These are phyloP conservation scores for Lactifluus subvellereus DNA, from an alignment of 768 basidiomycete genomes.

Conservation along the genomic window DNA sequence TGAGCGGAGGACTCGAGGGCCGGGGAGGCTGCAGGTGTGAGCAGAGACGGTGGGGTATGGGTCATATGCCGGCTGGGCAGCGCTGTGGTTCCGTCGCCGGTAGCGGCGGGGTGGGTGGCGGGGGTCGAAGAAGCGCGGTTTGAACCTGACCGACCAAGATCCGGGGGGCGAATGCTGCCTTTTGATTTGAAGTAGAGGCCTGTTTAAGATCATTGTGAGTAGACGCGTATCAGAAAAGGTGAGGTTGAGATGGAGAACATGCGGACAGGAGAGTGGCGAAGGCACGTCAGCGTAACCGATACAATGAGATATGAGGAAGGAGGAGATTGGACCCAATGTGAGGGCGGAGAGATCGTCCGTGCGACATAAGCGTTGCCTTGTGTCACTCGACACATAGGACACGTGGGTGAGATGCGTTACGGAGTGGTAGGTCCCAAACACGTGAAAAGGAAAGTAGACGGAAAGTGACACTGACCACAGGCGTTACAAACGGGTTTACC, in stretches of 20 bases:
- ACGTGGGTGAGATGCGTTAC: slow-evolving; percentile 34
- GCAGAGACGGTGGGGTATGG: slow-evolving; percentile 33
- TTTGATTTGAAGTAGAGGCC: slow-evolving; percentile 84
- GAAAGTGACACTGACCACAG: slow-evolving; percentile 62
- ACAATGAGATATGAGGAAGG: slow-evolving; percentile 22
- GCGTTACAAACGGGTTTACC: slow-evolving; percentile 87
- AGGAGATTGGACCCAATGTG: slow-evolving; percentile 9
- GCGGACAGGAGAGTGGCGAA: slow-evolving; percentile 16
- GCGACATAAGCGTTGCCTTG: slow-evolving; percentile 26
- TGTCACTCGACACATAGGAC: slow-evolving; percentile 26
- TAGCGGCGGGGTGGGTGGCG: slow-evolving; percentile 28
- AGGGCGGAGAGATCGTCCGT: slow-evolving; percentile 18
- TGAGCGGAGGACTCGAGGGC: slow-evolving; percentile 28
- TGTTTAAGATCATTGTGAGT: slow-evolving; percentile 31
- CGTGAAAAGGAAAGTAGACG: slow-evolving; percentile 32
- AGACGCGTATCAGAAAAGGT: slow-evolving; percentile 15
- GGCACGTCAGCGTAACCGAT: slow-evolving; percentile 19
- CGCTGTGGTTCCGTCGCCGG: slow-evolving; percentile 30
- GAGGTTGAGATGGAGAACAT: slow-evolving; percentile 18
- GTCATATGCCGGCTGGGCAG: slow-evolving; percentile 26
- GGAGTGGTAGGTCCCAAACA: slow-evolving; percentile 30
- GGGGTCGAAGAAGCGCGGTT: slow-evolving; percentile 21
- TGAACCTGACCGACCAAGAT: slow-evolving; percentile 37
- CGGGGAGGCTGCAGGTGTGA: slow-evolving; percentile 31
- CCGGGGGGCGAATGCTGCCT: slow-evolving; percentile 65